Evolutionary conservation across 192 early-diverging fungal genomes (phyloP), one percentile per base, ranked within the genome.

Genomic region (Backusella tuberculispora): DNA sequence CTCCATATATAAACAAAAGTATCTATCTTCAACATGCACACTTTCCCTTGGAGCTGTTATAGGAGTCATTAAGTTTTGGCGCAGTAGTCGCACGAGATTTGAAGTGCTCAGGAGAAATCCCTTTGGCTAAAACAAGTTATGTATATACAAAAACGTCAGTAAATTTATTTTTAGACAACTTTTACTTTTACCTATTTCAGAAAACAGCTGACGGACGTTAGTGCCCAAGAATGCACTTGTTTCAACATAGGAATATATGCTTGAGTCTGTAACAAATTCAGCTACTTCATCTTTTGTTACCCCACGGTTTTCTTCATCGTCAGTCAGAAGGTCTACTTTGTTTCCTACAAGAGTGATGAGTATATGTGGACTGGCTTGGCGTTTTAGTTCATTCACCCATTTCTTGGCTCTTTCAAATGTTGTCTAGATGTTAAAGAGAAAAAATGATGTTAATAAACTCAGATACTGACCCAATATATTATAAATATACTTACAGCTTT

Each of bases 341-440:
- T 99, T 99, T 65, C 97, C 97, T 17, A 96, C 95, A 47, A 99
- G 87, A 13, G 93, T 92, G 88, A 99, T 98, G 63, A 98, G 95
- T 83, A 98, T 95, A 83, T 95, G 93, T 24, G 96, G 92, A 81
- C 93, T 95, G 14, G 96, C 96, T 84, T 99, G 97, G 69, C 95
- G 92, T 85, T 98, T 94, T 21, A 99, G 88, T 81, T 99, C 97
- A 78, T 95, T 96, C 13, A 98, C 93, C 97, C 97, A 99, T 34
- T 93, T 89, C 84, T 97, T 97, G 69, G 96, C 97, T 77, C 92
- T 94, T 60, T 96, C 94, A 68, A 99, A 85, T 46, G 68, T 69
- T 46, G 68, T 26, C 68, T 69, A 26, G 12, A 41, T 66, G 44
- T 45, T 45, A 17, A 47, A 69, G 45, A 46, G 17, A 47, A 34